Base-by-base conservation (phyloP, 345 rosid genomes). In the Geranium brycei region DNA sequence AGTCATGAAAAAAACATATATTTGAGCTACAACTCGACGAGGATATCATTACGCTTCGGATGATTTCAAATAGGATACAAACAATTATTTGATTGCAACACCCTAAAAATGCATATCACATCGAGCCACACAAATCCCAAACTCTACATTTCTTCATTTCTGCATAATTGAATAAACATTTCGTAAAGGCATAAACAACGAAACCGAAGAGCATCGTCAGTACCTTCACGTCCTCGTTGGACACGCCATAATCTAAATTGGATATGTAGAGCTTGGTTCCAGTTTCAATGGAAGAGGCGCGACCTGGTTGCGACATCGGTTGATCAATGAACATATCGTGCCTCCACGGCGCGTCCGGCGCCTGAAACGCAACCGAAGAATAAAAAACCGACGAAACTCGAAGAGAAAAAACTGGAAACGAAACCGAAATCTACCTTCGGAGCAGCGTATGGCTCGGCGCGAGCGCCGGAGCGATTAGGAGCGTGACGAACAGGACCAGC, bases 251-350 rank as follows among this genome's bases (percentile, higher is more conserved):
- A 18, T 93, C 95, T 65, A 93, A 72, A 79, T 92, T 92, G 1
- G 97, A 93, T 4, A 90, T 77, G 71, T 86, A 89, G 41, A 93
- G 96, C 89, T 93, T 93, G 35, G 97, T 88, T 57, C 99, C 99
- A 1, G 98, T 92, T 77, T 88, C 97, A 30, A 93, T 79, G 28
- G 82, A 82, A 1, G 91, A 70, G 19, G 83, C 73, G 56, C 89
- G 85, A 63, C 75, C 89, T 1, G 78, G 75, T 66, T 82, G 87
- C 47, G 79, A 73, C 65, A 31, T 61, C 63, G 73, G 75, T 68
- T 77, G 81, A 67, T 73, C 87, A 65, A 81, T 28, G 64, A 71
- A 93, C 97, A 93, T 81, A 70, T 90, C 97, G 72, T 88, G 95
- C 79, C 78, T 85, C 99, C 99, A 93, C 19, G 87, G 70, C 28